These are phyloP conservation scores for Monosporascus cannonballus DNA, from an alignment of 2,329 filamentous ascomycete genomes.

Conservation along the genomic window DNA sequence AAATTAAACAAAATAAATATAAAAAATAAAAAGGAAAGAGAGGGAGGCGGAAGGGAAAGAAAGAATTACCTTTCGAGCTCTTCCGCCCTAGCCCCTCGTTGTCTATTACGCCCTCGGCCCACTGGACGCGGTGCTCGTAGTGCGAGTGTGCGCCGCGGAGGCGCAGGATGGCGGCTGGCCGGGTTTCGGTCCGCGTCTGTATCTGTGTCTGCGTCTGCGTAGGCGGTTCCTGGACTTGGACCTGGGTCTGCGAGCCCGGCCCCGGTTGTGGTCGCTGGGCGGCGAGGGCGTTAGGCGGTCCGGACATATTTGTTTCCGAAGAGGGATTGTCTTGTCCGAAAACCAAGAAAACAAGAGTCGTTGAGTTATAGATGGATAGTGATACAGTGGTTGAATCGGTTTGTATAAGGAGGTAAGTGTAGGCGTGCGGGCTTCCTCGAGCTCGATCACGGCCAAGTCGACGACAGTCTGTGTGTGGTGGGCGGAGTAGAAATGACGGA, in stretches of 20 bases:
- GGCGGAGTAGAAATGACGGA: no score
- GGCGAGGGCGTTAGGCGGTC: slow-evolving; percentile 4
- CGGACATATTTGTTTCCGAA: slow-evolving; percentile 5
- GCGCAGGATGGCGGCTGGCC: slow-evolving; percentile 37
- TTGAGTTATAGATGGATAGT: no score
- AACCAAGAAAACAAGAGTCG: no score
- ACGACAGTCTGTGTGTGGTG: no score
- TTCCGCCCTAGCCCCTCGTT: slow-evolving; percentile 94
- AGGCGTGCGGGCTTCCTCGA: no score
- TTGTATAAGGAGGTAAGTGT: no score
- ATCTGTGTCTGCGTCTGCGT: slow-evolving; percentile 21
- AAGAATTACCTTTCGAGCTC: slow-evolving; percentile 73
- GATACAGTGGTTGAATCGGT: no score
- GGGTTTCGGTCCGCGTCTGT: slow-evolving; percentile 16
- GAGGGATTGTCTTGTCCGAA: neutral
- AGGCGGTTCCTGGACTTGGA: slow-evolving; percentile 24
- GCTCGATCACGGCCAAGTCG: no score
- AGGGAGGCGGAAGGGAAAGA: neutral
- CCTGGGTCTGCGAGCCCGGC: slow-evolving; percentile 23
- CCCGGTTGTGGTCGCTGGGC: slow-evolving; percentile 13
- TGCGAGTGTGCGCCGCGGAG: slow-evolving; percentile 43
- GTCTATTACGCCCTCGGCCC: slow-evolving; percentile 89
- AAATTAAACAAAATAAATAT: no score
- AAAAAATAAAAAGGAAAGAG: neutral
- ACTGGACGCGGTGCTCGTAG: slow-evolving; percentile 65